These are phyloP conservation scores for Massarina eburnea DNA, from an alignment of 2,329 filamentous ascomycete species.

Conservation along the genomic window DNA sequence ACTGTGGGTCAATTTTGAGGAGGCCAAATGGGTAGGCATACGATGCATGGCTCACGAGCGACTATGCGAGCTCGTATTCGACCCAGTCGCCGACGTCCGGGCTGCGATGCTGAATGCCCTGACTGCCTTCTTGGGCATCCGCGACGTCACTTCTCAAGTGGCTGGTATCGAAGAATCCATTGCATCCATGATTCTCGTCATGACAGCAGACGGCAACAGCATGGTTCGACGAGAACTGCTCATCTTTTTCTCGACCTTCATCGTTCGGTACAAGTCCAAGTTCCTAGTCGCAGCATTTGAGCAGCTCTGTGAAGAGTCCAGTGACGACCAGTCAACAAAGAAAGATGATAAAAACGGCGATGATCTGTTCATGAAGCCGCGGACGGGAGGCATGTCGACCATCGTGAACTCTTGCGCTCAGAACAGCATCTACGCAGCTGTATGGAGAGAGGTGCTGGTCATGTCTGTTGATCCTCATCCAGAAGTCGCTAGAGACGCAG, in stretches of 20 bases:
- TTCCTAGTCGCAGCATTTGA: conserved; percentile 92
- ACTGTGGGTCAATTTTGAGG: conserved; percentile 85
- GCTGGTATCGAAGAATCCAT: conserved; percentile 88
- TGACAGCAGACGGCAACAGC: conserved; percentile 91
- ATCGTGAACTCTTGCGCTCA: conserved; percentile 56
- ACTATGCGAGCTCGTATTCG: conserved; percentile 77
- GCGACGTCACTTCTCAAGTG: conserved; percentile 87
- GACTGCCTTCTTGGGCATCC: conserved; percentile 91
- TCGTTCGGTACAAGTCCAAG: conserved; percentile 86
- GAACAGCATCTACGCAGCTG: conserved; percentile 87
- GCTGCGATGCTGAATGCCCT: conserved; percentile 92
- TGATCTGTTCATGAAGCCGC: conserved; percentile 32
- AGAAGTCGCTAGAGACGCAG: conserved; percentile 84
- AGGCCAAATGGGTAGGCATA: conserved; percentile 96
- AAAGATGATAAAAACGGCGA: conserved; percentile 30
- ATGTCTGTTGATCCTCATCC: conserved; percentile 93
- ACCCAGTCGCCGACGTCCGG: conserved; percentile 88
- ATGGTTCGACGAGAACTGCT: conserved; percentile 92
- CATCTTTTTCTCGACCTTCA: conserved; percentile 90
- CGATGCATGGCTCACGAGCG: conserved; percentile 80
- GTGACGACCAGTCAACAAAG: conserved; percentile 13
- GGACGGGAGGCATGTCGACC: conserved; percentile 13
- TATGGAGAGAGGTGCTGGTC: conserved; percentile 91
- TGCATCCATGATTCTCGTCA: conserved; percentile 83
- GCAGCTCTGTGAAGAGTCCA: conserved; percentile 78